These are phyloP conservation scores for Gremmenia infestans DNA, from an alignment of 2,329 filamentous ascomycete species.

Conservation along the genomic window DNA sequence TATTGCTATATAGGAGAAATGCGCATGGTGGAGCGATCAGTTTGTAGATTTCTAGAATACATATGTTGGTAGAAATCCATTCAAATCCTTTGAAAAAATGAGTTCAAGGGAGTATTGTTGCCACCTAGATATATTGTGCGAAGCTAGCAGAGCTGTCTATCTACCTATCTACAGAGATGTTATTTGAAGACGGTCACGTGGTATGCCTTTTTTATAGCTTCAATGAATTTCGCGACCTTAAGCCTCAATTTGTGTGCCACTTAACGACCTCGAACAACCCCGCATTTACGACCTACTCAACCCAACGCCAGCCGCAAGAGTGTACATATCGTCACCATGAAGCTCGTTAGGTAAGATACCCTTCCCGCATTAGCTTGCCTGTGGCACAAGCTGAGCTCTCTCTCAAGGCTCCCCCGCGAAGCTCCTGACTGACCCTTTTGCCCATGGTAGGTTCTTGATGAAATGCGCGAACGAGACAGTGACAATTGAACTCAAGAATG, in stretches of 20 bases:
- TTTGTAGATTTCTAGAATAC: neutral
- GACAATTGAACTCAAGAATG: conserved; percentile 97
- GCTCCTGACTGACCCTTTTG: conserved; percentile 32
- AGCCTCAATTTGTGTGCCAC: conserved; percentile 6
- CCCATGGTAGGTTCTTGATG: conserved; percentile 79
- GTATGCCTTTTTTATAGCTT: neutral
- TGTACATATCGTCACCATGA: conserved; percentile 60
- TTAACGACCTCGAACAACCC: conserved; percentile 4
- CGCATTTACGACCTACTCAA: conserved; percentile 1
- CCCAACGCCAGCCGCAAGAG: neutral
- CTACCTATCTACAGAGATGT: neutral
- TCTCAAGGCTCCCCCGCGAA: conserved; percentile 36
- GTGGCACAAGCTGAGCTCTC: conserved; percentile 42
- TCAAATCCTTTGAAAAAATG: neutral
- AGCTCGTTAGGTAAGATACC: conserved; percentile 82
- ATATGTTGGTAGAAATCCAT: neutral
- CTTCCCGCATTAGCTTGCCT: conserved; percentile 22
- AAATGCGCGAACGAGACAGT: conserved; percentile 99
- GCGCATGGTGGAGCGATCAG: neutral
- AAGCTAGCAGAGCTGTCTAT: no score
- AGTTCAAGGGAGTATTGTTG: neutral
- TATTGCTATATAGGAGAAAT: neutral
- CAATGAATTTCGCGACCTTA: conserved; percentile 9
- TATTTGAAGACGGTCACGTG: neutral
- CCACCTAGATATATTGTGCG: neutral